A percentile compares a stretch with the other conserved stretches of the same genome.
phyloP scores from a whole-genome alignment of 2,329 filamentous ascomycete genomes.

The Cladobotryum protrusum region DNA sequence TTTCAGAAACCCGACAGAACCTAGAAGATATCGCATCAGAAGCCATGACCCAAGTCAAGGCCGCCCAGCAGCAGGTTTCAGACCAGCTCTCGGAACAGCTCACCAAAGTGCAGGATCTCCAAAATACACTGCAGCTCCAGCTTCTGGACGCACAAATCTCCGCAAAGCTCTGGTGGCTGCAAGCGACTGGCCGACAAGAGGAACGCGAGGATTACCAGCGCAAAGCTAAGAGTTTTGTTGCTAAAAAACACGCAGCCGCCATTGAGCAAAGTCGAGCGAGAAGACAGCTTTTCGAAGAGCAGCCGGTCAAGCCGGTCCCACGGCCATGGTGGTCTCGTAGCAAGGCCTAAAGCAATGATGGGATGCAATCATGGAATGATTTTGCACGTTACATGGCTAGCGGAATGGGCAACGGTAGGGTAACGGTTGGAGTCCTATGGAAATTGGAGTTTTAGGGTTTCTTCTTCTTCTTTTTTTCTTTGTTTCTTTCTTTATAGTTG shows the following conservation, averaged over 20 bases:
- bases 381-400: neutral
- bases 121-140: conserved; percentile 37
- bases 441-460: too few species aligned
- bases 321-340: conserved; percentile 13
- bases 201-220: conserved; percentile 41
- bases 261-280: conserved; percentile 21
- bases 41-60: conserved; percentile 14
- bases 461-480: too few species aligned
- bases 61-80: conserved; percentile 15
- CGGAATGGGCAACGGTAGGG: too few species aligned
- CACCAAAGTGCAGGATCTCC: conserved; percentile 20
- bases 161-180: conserved; percentile 53
- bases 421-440: too few species aligned
- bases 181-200: conserved; percentile 42
- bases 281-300: conserved; percentile 17
- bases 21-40: conserved; percentile 17
- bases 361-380: neutral
- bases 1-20: conserved; percentile 18
- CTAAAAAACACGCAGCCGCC: conserved; percentile 29
- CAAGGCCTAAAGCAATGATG: neutral
- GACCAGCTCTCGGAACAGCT: conserved; percentile 17
- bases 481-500: too few species aligned
- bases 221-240: conserved; percentile 40
- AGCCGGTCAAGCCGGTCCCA: conserved; percentile 19
- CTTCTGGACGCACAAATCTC: conserved; percentile 49